These are phyloP conservation scores for Sphagnurus paluster DNA, from an alignment of 1,284 basidiomycete species.

Conservation along the genomic window DNA sequence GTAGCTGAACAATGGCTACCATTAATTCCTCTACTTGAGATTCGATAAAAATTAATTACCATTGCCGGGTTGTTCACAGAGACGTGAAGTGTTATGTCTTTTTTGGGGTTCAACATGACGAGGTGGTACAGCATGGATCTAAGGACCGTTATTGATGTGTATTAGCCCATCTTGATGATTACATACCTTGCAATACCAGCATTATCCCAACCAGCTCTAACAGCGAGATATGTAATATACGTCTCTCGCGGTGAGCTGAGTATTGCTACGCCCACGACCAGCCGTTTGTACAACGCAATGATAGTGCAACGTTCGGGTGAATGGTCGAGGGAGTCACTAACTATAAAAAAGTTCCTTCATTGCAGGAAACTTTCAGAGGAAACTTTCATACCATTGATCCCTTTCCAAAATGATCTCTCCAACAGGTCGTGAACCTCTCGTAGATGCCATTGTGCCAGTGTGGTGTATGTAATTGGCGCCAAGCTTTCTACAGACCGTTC, in stretches of 20 bases:
- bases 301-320: slow-evolving; percentile 70
- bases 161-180: slow-evolving; percentile 8
- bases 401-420: slow-evolving; percentile 66
- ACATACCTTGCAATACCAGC: slow-evolving; percentile 71
- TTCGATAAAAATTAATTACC: slow-evolving; percentile 38
- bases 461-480: slow-evolving; percentile 64
- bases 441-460: slow-evolving; percentile 59
- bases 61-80: slow-evolving; percentile 79
- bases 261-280: slow-evolving; percentile 72
- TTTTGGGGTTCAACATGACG: slow-evolving; percentile 64
- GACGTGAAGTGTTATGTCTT: slow-evolving; percentile 77
- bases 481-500: slow-evolving; percentile 39
- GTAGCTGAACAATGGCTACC: slow-evolving; percentile 42
- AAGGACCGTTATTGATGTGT: slow-evolving; percentile 10
- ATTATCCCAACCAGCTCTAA: slow-evolving; percentile 76
- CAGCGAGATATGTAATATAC: slow-evolving; percentile 77
- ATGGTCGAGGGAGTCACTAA: slow-evolving; percentile 66
- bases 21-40: background rate
- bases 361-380: slow-evolving; percentile 1
- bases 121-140: slow-evolving; percentile 78
- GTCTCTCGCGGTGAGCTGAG: slow-evolving; percentile 77
- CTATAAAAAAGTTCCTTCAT: slow-evolving; percentile 34
- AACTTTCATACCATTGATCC: slow-evolving; percentile 58
- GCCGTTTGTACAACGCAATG: slow-evolving; percentile 64
- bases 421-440: slow-evolving; percentile 70